Percentiles rank a stretch among this genome's conserved stretches.
phyloP scores from a whole-genome alignment of 495 filamentous ascomycete species.

The Symbiotaphrina buchneri region DNA sequence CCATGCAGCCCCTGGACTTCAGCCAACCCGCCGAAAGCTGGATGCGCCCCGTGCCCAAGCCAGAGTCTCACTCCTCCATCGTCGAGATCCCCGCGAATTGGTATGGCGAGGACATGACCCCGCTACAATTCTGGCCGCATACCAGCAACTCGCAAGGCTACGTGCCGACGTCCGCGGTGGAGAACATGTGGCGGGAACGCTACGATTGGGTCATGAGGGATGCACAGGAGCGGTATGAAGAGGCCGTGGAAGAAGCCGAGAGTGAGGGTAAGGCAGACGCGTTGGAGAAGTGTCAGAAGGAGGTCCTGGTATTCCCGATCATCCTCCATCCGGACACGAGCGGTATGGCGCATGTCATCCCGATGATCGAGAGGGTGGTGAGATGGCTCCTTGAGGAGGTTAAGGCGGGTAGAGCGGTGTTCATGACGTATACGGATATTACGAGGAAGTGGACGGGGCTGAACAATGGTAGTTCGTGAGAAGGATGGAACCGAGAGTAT shows the following conservation, averaged over 20 bases:
- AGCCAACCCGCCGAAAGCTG: conserved; percentile 22
- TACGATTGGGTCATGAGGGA: conserved; percentile 11
- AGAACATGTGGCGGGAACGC: conserved; percentile 2
- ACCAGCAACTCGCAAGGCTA: conserved; percentile 1
- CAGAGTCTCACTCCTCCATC: conserved; percentile 10
- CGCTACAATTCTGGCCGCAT: conserved; percentile 1
- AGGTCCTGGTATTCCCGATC: conserved; percentile 20
- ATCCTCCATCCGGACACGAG: conserved; percentile 36
- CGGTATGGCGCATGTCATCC: conserved; percentile 37
- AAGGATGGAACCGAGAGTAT: too few species aligned
- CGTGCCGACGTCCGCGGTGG: background rate
- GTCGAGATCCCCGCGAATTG: conserved; percentile 19
- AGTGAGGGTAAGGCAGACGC: too few species aligned
- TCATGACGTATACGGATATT: conserved; percentile 16
- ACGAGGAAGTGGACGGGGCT: conserved; percentile 16
- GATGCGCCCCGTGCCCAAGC: conserved; percentile 28
- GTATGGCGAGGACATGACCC: conserved; percentile 4
- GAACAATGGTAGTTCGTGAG: background rate
- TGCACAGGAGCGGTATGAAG: conserved; percentile 6
- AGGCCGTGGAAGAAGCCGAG: too few species aligned
- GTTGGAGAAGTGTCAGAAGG: conserved; percentile 9
- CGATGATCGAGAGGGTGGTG: conserved; percentile 32
- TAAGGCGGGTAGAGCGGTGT: conserved; percentile 26
- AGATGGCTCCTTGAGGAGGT: conserved; percentile 23
- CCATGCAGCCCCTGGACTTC: conserved; percentile 27